Percentiles rank a stretch among this genome's conserved stretches.
These are phyloP conservation scores for Rachicladosporium sp. DNA, from an alignment of 2,329 filamentous ascomycete species.

Conservation along the genomic window DNA sequence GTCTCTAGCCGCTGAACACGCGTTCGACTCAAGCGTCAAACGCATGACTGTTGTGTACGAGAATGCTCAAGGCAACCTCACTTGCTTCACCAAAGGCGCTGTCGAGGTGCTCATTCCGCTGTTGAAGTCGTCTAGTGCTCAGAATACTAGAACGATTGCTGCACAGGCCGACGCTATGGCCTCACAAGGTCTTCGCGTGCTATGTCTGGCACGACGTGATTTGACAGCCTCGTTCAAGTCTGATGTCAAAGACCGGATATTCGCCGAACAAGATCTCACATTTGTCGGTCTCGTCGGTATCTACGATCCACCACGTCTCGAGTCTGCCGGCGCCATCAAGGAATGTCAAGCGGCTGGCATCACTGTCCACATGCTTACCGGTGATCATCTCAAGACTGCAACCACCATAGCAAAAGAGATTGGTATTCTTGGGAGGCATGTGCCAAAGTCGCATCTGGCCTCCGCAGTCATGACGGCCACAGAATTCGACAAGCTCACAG, in stretches of 20 bases:
- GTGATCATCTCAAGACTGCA: constrained; percentile 35
- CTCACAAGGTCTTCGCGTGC: constrained; percentile 20
- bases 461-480: constrained; percentile 32
- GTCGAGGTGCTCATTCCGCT: constrained; percentile 21
- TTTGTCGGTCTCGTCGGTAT: constrained; percentile 22
- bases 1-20: constrained; percentile 17
- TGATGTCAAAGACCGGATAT: constrained; percentile 8
- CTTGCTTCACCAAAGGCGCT: constrained; percentile 22
- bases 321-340: constrained; percentile 27
- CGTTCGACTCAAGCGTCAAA: constrained; percentile 24
- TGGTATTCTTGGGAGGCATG: constrained; percentile 26
- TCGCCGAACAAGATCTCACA: constrained; percentile 16
- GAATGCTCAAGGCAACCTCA: constrained; percentile 7
- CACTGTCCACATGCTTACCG: constrained; percentile 38
- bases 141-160: constrained; percentile 11
- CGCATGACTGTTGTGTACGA: constrained; percentile 22
- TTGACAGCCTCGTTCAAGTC: constrained; percentile 6
- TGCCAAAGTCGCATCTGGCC: constrained; percentile 12
- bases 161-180: constrained; percentile 19
- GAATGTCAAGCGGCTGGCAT: constrained; percentile 36
- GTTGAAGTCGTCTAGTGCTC: constrained; percentile 12
- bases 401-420: constrained; percentile 36
- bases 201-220: constrained; percentile 18
- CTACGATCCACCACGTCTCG: constrained; percentile 22
- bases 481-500: constrained; percentile 32